Evolutionary conservation across 352 stramenopile genomes (phyloP).

Genomic region (Phytophthora sojae): DNA sequence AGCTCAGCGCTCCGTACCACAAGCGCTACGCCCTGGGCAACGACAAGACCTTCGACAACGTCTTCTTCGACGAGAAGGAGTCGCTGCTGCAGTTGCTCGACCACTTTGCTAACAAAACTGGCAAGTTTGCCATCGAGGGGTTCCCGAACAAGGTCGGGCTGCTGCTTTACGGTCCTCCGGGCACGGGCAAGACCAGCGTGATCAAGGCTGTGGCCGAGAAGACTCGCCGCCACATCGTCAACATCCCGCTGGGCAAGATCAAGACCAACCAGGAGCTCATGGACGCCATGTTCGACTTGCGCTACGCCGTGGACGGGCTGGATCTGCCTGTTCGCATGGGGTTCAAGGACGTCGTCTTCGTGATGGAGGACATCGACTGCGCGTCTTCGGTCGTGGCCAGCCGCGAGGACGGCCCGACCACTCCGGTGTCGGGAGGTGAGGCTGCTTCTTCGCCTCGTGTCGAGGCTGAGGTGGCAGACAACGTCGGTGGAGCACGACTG

Average conservation of each 20-base stretch:
- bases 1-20: conserved; percentile 30
- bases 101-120: conserved; percentile 70
- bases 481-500: background rate
- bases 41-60: conserved; percentile 88
- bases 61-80: conserved; percentile 90
- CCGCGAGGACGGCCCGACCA: conserved; percentile 35
- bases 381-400: conserved; percentile 71
- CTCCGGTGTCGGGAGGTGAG: background rate
- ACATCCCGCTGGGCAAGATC: conserved; percentile 72
- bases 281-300: conserved; percentile 81
- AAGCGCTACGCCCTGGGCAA: conserved; percentile 86
- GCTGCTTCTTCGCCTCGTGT: conserved; percentile 6
- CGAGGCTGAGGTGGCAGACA: conserved; percentile 13
- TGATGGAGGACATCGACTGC: conserved; percentile 91
- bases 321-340: conserved; percentile 69
- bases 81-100: conserved; percentile 74
- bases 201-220: conserved; percentile 88
- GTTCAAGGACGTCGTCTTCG: conserved; percentile 91
- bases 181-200: conserved; percentile 90
- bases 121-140: conserved; percentile 88
- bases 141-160: conserved; percentile 92
- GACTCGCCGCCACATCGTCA: conserved; percentile 75
- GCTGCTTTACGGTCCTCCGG: conserved; percentile 85
- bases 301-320: conserved; percentile 59
- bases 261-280: conserved; percentile 87